Conservation (phyloP, 495 filamentous ascomycete genomes). For the Aspergillus taichungensis region DNA sequence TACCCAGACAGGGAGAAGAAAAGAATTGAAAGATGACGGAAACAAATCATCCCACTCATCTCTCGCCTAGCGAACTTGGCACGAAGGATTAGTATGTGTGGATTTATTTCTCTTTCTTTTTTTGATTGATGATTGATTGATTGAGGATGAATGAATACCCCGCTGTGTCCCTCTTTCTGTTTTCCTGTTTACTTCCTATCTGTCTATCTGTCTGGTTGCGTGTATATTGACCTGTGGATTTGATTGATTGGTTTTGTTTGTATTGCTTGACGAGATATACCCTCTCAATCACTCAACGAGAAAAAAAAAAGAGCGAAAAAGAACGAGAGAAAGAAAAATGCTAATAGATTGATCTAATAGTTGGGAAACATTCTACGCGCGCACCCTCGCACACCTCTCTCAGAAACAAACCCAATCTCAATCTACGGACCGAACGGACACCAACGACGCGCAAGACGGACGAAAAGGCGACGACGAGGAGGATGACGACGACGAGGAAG, state of each 20-base stretch:
- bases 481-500: slow-evolving; percentile 8
- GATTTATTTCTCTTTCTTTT: neutral
- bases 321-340: neutral
- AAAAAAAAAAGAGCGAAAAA: neutral
- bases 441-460: neutral
- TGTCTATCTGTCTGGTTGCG: neutral
- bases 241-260: no score
- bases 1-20: no score
- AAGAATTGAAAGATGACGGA: slow-evolving; percentile 5
- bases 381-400: slow-evolving; percentile 33
- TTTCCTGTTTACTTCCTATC: neutral
- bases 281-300: no score
- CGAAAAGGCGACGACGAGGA: slow-evolving; percentile 4
- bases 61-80: slow-evolving; percentile 44
- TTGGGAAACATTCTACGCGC: slow-evolving; percentile 41
- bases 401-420: slow-evolving; percentile 16
- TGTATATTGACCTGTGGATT: neutral
- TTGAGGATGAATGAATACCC: no score
- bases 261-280: no score
- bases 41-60: slow-evolving; percentile 28
- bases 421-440: slow-evolving; percentile 1
- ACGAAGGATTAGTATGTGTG: slow-evolving; percentile 45
- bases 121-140: neutral
- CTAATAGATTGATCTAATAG: slow-evolving; percentile 13
- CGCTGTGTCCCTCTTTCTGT: no score